Evolutionary conservation across 805 yeast species (phyloP).

Genomic region (Komagataella ulmi): DNA sequence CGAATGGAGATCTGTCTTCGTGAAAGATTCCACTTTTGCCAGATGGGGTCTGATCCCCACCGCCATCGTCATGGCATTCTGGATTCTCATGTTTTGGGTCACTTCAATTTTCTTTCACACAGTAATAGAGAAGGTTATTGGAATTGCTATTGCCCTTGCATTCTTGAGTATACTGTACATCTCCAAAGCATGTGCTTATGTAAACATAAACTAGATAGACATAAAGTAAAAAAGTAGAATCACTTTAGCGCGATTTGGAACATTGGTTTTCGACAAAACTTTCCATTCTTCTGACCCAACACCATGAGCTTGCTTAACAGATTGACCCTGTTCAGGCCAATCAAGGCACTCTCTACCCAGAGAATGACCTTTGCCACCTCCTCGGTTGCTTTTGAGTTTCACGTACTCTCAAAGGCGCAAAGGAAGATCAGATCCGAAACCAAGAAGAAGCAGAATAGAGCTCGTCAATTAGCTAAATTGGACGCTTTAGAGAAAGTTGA

Average conservation of each 20-base stretch:
- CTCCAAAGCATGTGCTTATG: neutral
- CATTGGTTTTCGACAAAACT: neutral
- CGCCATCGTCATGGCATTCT: constrained; percentile 6
- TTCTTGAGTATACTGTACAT: constrained; percentile 17
- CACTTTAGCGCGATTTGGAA: neutral
- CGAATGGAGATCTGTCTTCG: constrained; percentile 7
- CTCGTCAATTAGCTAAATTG: constrained; percentile 7
- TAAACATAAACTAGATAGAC: neutral
- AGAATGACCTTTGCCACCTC: neutral
- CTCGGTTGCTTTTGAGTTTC: neutral
- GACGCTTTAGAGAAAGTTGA: constrained; percentile 35
- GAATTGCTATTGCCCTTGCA: constrained; percentile 23
- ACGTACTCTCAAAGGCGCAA: neutral
- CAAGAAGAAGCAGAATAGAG: constrained; percentile 17
- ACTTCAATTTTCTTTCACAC: constrained; percentile 40
- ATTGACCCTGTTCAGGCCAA: neutral
- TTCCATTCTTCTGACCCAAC: neutral
- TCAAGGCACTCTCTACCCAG: neutral
- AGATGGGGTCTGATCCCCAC: neutral
- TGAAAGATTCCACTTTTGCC: neutral
- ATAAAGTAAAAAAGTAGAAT: neutral
- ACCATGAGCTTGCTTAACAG: neutral
- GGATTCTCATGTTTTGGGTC: constrained; percentile 26
- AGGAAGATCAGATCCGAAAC: neutral
- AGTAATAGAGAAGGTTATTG: constrained; percentile 28